Evolutionary conservation across 192 early-diverging fungal species (phyloP), one percentile per base, ranked within the genome.

Genomic region (Neocallimastix lanati): DNA sequence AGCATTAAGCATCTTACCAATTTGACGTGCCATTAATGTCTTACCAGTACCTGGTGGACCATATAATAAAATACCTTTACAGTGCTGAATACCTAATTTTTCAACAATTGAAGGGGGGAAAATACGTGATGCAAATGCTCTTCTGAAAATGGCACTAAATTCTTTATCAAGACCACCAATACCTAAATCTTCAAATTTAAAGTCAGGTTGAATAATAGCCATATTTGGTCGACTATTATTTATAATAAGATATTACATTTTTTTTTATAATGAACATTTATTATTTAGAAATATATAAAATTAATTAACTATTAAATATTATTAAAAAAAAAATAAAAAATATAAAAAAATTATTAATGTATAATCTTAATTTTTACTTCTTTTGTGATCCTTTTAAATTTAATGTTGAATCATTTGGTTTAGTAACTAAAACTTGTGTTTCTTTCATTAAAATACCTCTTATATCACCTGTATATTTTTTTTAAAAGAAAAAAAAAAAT

Each of bases 31-130:
- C 91, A 99, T 96, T 77, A 98, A 85, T 27, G 97, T 99, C 83
- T 99, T 99, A 76, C 97, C 97, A 0, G 97, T 99, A 79, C 97
- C 96, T 0, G 97, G 96, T 37, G 97, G 96, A 27, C 96, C 96
- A 84, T 92, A 94, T 25, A 94, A 85, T 78, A 94, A 85, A 81
- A 96, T 92, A 80, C 95, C 95, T 85, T 97, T 99, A 78, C 96
- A 95, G 84, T 99, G 97, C 82, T 97, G 94, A 76, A 99, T 96
- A n/a, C 96, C 96, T 67, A 98, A 86, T 82, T 94, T 94, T 82
- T 95, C 94, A 11, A 97, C 96, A 80, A 98, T 85, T 25, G 92
- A 88, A 14, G 95, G 94, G 27, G 97, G 96, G 79, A 96, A 99
- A 78, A 97, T 96, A 78, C 97, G 92, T 12, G 96, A 98, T 0